Base-by-base conservation (phyloP, 129 eudicot genomes). In the Gnaphalium uliginosum region DNA sequence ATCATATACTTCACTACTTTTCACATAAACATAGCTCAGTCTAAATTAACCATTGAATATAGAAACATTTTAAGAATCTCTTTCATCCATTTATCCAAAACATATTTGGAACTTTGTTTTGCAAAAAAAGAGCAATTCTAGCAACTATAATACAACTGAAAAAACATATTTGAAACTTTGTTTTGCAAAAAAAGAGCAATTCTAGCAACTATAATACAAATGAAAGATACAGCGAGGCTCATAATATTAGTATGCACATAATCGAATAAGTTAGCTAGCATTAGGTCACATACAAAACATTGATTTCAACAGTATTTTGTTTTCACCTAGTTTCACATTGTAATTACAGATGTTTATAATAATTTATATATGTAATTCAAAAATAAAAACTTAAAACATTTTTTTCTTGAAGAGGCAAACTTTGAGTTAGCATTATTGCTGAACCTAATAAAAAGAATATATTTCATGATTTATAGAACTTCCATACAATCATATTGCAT, bases 231-330 rank as follows among this genome's bases (percentile, higher is more conserved):
- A n/a, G n/a, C n/a, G n/a, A 35, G 33, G 33, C 22, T 57, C 46
- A 76, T 69, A 7, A 19, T 35, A 56, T 25, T 25, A 57, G 63
- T 25, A 37, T 69, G 43, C 7, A 14, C 59, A 60, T 24, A 10
- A 30, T 54, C 46, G 6, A 18, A 41, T 9, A 50, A 78, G 58
- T 46, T 60, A 26, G 63, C 37, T 59, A 59, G 46, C 69, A 68
- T 58, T 19, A 1, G 33, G 62, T 68, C 61, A 68, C 32, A 77
- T 39, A 58, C 61, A 15, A 67, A 77, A 77, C 76, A 13, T 29
- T 46, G 54, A 70, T 67, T 23, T 54, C 66, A 67, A 66, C 68
- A 24, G 14, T 60, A 53, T n/a, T 61, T 58, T 58, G 41, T 57
- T 67, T 24, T 33, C 57, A 60, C 27, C 35, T 22, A 37, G 33